Evolutionary conservation across 2,329 filamentous ascomycete genomes (phyloP), one percentile per base, ranked within the genome.

Genomic region (Colletotrichum sp.): DNA sequence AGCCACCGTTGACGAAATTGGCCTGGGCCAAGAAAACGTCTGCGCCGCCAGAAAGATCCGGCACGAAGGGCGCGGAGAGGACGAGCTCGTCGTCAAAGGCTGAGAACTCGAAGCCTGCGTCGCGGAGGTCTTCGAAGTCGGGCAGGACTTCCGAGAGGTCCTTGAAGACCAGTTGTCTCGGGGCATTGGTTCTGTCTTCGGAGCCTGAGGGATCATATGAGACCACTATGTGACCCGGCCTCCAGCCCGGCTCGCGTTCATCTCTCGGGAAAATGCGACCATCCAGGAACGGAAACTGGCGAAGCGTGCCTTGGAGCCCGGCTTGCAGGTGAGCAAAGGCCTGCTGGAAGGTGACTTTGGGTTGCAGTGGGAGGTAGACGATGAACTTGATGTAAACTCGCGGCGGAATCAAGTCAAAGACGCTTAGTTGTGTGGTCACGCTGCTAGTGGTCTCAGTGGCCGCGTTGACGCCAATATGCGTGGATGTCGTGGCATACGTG

Each of bases 281-380:
- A 1, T 79, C 79, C 1, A 86, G 81, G 18, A 80, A 83, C 7
- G 85, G 84, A 15, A 86, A 83, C 68, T 85, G 72, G 2, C 83
- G 79, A 4, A 86, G 78, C 5, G 83, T 83, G 26, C 81, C 81
- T 16, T 78, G 78, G 6, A 86, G 81, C 3, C 85, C 85, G 4
- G 79, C 74, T 64, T 84, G 84, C 8, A 86, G 71, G 16, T 79
- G 80, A 0, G 67, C 69, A 62, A 85, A 86, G 0, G 78, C 81
- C 6, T 83, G 68, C 36, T 83, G 77, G 30, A 81, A 84, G 8
- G 30, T 73, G 16, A 79, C 77, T 0, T 75, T 82, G 8, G 78
- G 65, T 0, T 60, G 78, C 0, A 86, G 77, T 1, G 85, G 79
- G n/a, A 86, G 81, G 79, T 83, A 86, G 15, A 86, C 28, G 12